phyloP scores from a whole-genome alignment of 805 yeast genomes.

The Candida koratica region DNA sequence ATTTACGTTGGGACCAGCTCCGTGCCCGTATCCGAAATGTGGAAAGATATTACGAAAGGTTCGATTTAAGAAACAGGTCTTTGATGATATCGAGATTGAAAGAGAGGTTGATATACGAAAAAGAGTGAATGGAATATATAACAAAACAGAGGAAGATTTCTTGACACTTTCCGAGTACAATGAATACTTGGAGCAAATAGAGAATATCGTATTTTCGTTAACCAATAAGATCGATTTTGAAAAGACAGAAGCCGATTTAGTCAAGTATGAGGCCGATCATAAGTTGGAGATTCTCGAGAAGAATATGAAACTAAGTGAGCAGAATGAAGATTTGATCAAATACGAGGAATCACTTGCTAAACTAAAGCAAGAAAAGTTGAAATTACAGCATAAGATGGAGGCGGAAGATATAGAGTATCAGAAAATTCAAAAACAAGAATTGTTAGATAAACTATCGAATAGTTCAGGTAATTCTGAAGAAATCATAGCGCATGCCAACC shows the following conservation, averaged over 20 bases:
- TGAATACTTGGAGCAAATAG: conserved; percentile 78
- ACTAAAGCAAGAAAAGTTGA: conserved; percentile 62
- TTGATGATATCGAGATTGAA: conserved; percentile 87
- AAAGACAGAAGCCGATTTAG: conserved; percentile 60
- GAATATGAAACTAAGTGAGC: conserved; percentile 60
- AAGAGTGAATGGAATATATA: conserved; percentile 71
- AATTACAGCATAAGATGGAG: conserved; percentile 59
- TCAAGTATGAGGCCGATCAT: conserved; percentile 69
- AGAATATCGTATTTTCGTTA: conserved; percentile 72
- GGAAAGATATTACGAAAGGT: conserved; percentile 82
- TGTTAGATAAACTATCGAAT: conserved; percentile 36
- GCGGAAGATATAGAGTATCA: conserved; percentile 38
- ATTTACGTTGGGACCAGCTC: conserved; percentile 91
- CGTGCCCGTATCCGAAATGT: conserved; percentile 92
- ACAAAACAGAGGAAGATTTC: conserved; percentile 76
- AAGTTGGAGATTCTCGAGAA: conserved; percentile 72
- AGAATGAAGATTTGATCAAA: conserved; percentile 60
- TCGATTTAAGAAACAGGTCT: conserved; percentile 86
- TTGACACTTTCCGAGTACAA: conserved; percentile 57
- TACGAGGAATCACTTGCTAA: conserved; percentile 54
- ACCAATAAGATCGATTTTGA: conserved; percentile 67
- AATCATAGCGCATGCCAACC: conserved; percentile 36
- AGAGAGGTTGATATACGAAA: conserved; percentile 88
- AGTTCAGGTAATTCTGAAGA: conserved; percentile 36
- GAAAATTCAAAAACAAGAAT: conserved; percentile 39